A percentile compares a stretch with the other conserved stretches of the same genome.
Conservation (phyloP, 106 monocot species). For the Allium cepa region DNA sequence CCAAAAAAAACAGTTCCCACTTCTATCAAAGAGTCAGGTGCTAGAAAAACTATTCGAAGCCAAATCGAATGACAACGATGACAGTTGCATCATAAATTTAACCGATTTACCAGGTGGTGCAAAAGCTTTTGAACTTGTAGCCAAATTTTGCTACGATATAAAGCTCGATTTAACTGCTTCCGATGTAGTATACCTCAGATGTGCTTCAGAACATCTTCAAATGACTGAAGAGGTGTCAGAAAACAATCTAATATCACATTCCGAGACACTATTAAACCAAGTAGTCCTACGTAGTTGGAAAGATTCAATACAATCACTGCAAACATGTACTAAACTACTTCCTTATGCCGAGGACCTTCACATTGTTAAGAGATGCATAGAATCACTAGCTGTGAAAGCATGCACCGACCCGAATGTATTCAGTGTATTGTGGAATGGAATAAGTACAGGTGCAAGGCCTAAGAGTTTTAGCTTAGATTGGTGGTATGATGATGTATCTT, state of each 20-base stretch:
- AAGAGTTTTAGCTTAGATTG: conserved; percentile 20
- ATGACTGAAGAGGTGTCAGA: conserved; percentile 27
- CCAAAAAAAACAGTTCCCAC: conserved; percentile 19
- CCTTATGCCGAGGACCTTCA: conserved; percentile 27
- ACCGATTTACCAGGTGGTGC: conserved; percentile 23
- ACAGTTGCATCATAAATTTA: conserved; percentile 14
- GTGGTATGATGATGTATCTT: conserved; percentile 30
- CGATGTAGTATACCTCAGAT: conserved; percentile 19
- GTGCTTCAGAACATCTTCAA: conserved; percentile 24
- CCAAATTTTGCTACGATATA: conserved; percentile 31
- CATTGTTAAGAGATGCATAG: conserved; percentile 22
- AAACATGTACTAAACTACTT: conserved; percentile 23
- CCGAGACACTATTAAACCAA: conserved; percentile 20
- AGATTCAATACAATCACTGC: conserved; percentile 26
- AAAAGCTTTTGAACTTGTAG: conserved; percentile 23
- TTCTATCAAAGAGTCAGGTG: conserved; percentile 22
- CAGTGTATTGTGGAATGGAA: conserved; percentile 36
- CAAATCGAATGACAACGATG: conserved; percentile 12
- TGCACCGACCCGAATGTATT: conserved; percentile 21
- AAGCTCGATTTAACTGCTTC: conserved; percentile 25
- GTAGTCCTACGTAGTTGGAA: conserved; percentile 24
- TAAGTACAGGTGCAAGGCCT: conserved; percentile 23
- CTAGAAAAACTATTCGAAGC: conserved; percentile 23
- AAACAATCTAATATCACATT: conserved; percentile 23
- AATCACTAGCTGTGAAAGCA: conserved; percentile 24